Base-by-base conservation (phyloP, 345 rosid species). In the Rubroshorea leprosula region DNA sequence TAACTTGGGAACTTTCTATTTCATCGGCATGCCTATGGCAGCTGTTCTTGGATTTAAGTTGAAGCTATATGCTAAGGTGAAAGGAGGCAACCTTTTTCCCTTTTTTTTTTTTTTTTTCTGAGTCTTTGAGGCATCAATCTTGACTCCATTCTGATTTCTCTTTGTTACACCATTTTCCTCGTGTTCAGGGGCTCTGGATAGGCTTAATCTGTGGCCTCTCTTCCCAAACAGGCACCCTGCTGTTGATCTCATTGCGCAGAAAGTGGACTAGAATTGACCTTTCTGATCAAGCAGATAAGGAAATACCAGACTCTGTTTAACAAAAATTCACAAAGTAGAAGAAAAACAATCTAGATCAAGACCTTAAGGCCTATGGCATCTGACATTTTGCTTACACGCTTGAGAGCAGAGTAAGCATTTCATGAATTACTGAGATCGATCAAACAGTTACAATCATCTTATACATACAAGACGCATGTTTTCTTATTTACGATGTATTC, bases 191-290 rank as follows among this genome's bases (percentile, higher is more conserved):
- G 19, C 70, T 86, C 43, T 86, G 89, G 95, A 79, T 74, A 6
- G 95, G 95, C 44, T 11, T 84, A 51, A 82, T 82, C 29, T 79
- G 92, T n/a, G 85, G 87, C 1, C 60, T 84, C 20, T 57, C 62
- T 27, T 71, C 60, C 46, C 87, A 84, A 72, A 55, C 79, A 1
- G 6, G 50, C 55, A 49, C 78, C 1, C 80, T 84, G n/a, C 46
- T 76, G 63, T 18, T 82, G 24, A 75, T 86, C 25, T 58, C 76
- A 9, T 58, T 69, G 6, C 61, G 72, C 29, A 57, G 71, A 9
- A 82, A 71, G 55, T 89, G 91, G 95, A 65, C 6, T 20, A 62
- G 20, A 47, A 24, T 65, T 49, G 68, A 76, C n/a, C 39, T 69
- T 18, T 6, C 51, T 0, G 12, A 4, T 14, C 29, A 53, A 16